phyloP scores from a whole-genome alignment of 352 stramenopile species.

The Globisporangium yorkense region DNA sequence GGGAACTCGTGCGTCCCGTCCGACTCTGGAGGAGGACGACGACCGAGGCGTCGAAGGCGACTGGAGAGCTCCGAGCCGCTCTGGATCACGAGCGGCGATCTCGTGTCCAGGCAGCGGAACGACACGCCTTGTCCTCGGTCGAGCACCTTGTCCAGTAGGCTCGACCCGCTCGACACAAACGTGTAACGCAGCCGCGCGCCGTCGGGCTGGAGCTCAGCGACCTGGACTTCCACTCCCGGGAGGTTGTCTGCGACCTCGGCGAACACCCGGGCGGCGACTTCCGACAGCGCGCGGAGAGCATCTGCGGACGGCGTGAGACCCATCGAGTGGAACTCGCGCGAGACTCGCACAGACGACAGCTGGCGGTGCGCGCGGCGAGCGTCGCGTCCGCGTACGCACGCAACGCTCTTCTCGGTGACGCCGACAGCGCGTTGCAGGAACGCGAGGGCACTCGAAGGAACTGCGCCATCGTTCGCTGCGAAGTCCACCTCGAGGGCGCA shows the following conservation, averaged over 20 bases:
- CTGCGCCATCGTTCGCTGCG: neutral
- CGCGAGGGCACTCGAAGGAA: constrained; percentile 2
- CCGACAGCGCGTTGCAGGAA: constrained; percentile 33
- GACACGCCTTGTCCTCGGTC: constrained; percentile 46
- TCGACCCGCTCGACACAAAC: constrained; percentile 39
- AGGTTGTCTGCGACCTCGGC: constrained; percentile 40
- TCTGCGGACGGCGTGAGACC: constrained; percentile 48
- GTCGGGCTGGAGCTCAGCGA: constrained; percentile 47
- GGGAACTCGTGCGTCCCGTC: constrained; percentile 20
- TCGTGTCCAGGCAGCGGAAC: constrained; percentile 48
- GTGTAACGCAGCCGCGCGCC: constrained; percentile 45
- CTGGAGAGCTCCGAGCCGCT: constrained; percentile 23
- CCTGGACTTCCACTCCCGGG: constrained; percentile 44
- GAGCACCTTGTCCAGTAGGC: constrained; percentile 21
- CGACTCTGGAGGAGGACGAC: neutral
- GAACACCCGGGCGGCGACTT: constrained; percentile 37
- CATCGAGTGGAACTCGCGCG: constrained; percentile 26
- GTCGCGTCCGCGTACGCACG: constrained; percentile 50
- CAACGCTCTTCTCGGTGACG: constrained; percentile 34
- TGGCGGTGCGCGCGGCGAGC: constrained; percentile 24
- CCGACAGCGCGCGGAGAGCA: constrained; percentile 36
- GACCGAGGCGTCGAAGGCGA: constrained; percentile 25
- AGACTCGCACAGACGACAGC: constrained; percentile 18
- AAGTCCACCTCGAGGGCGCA: constrained; percentile 49
- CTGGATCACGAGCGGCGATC: constrained; percentile 30